Base-by-base conservation (phyloP, 192 early-diverging fungal species). In the Rhizoclosmatium globosum region DNA sequence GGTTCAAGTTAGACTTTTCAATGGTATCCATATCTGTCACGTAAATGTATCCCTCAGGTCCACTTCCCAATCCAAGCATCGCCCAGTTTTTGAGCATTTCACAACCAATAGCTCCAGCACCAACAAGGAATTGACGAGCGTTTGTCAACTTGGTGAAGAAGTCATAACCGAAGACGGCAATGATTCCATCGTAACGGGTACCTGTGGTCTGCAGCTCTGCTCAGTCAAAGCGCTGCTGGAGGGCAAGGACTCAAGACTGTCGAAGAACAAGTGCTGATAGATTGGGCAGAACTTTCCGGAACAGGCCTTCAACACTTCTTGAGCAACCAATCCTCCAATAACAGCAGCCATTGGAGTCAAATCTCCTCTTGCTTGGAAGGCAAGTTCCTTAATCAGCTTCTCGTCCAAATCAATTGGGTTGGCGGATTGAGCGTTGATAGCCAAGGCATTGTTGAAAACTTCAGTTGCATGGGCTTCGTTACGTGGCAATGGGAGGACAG, bases 11-110 rank as follows among this genome's bases (percentile, higher is more conserved):
- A 77, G 92, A 93, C 89, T 98, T 99, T 74, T 99, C 98, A 66
- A 99, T 99, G 6, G 97, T 98, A 83, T 99, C 98, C 98, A 99
- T 99, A 81, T 99, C 98, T 4, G 97, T 99, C 62, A 99, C 84
- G 82, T 89, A 91, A 60, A 99, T 90, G 23, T 87, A 74, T 39
- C 98, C 87, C 38, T 92, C 83, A 46, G 92, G 88, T 44, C 97
- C 97, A 19, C 94, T 90, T 89, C 92, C 87, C 47, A 92, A 81
- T 48, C 97, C 97, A 46, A 95, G 89, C 94, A 99, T 92, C 42
- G 97, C 96, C 96, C 96, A 99, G 86, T 99, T 99, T 88, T 99
- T 99, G 47, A 99, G 89, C 96, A 99, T 98, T 85, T 99, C 98
- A 86, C 98, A 99, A 58, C 98, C 98, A 84, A 99, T 99, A 4